Evolutionary conservation across 2,329 filamentous ascomycete species (phyloP).

Genomic region (Cephalotrichum gorgonifer): DNA sequence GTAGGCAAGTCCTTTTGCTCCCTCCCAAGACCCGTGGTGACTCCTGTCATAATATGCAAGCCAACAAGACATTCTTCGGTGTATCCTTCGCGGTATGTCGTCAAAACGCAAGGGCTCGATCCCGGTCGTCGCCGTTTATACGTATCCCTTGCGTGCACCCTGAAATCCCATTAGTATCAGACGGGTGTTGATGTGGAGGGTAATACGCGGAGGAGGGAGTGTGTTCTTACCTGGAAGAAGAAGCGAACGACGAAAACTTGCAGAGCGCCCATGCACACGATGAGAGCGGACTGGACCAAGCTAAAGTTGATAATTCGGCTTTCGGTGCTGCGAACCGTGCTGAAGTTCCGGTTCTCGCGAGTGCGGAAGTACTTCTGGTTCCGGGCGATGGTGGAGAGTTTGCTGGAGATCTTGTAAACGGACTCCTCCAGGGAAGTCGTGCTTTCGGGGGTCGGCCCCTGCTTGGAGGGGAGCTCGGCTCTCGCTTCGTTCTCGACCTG

Average conservation of each 20-base stretch:
- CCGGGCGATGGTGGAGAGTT: conserved; percentile 85
- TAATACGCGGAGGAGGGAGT: too few relatives aligned
- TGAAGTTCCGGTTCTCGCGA: conserved; percentile 97
- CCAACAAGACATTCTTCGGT: conserved; percentile 15
- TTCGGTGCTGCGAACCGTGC: conserved; percentile 93
- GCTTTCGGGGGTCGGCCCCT: conserved; percentile 81
- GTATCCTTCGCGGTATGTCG: conserved; percentile 1
- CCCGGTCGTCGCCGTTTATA: conserved; percentile 32
- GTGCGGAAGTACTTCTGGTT: conserved; percentile 99
- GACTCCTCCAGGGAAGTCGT: conserved; percentile 84
- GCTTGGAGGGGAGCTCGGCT: conserved; percentile 75
- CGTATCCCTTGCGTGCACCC: conserved; percentile 60
- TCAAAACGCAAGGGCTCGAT: background rate
- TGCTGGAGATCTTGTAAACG: conserved; percentile 86
- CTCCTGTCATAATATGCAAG: conserved; percentile 7
- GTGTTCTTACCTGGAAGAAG: conserved; percentile 75
- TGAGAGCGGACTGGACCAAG: conserved; percentile 81
- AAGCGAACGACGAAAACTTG: conserved; percentile 97
- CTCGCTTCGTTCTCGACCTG: conserved; percentile 87
- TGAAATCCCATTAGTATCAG: conserved; percentile 14
- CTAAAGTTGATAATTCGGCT: conserved; percentile 95
- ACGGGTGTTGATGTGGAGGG: background rate
- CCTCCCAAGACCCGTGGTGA: background rate
- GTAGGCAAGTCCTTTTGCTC: background rate
- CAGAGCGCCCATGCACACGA: conserved; percentile 87